Base-by-base conservation (phyloP, 2,329 filamentous ascomycete species). In the Neofusicoccum laricinum region DNA sequence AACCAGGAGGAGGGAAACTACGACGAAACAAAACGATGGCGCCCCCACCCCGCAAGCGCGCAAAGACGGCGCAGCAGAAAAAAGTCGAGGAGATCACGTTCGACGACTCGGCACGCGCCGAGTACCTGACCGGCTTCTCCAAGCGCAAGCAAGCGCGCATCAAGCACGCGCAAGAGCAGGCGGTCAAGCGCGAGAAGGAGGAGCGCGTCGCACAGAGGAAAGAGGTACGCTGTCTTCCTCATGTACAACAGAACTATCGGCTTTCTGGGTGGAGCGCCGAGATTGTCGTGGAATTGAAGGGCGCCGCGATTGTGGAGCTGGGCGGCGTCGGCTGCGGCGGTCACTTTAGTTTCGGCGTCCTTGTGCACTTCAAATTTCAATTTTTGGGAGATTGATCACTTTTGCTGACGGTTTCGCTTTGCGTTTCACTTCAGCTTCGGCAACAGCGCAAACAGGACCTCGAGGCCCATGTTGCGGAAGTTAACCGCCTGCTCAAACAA, bases 91-190 rank as follows among this genome's bases (percentile, higher is more conserved):
- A 96, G 75, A 90, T 99, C 76, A 87, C 82, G 61, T 99, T 98
- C 79, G 93, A 99, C 79, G 80, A 85, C 66, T 83, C 84, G 66
- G 91, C 91, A 50, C 89, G 95, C 68, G 82, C 90, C 68, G 93
- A 98, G 73, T 99, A 91, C 75, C 84, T 99, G 65, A 97, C 93
- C 0, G 95, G 95, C 2, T 99, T 99, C 79, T 93, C 94, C 82
- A 99, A 98, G 84, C 90, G 95, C 77, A 98, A 97, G 78, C 80
- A 91, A 61, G 90, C 92, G 76, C 86, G 95, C 41, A 88, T 89
- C 69, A 96, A 96, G 80, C 83, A 89, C 77, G 94, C 94, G 1
- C 90, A 95, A 73, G 92, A 95, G 69, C 84, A 90, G 70, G 91
- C 92, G 3, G 88, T 86, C 50, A 90, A 92, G 77, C 88, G 85